Evolutionary conservation across 257 asterid genomes (phyloP).

Genomic region (Avicennia marina): DNA sequence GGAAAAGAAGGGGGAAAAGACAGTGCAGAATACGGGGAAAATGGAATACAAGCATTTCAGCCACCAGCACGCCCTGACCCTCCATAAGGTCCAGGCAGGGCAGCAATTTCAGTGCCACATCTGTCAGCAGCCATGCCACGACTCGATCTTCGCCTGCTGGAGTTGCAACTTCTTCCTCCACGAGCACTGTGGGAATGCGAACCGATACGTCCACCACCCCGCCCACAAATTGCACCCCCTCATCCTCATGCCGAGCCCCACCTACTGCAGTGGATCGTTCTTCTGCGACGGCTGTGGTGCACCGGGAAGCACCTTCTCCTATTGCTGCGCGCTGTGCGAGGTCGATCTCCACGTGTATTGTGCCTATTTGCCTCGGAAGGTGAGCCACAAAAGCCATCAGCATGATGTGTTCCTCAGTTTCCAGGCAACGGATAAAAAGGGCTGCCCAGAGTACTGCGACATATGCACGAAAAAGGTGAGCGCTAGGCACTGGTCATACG

Average conservation of each 20-base stretch:
- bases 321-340: slow-evolving; percentile 53
- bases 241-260: slow-evolving; percentile 44
- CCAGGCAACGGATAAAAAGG: background rate
- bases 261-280: slow-evolving; percentile 62
- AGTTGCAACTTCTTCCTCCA: slow-evolving; percentile 64
- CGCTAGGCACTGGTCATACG: slow-evolving; percentile 40
- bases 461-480: slow-evolving; percentile 35
- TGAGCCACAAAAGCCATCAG: slow-evolving; percentile 33
- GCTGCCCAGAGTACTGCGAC: slow-evolving; percentile 24
- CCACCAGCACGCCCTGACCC: slow-evolving; percentile 50
- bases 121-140: slow-evolving; percentile 43
- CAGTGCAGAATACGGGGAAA: background rate
- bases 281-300: slow-evolving; percentile 55
- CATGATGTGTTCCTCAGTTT: slow-evolving; percentile 36
- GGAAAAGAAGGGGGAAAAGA: background rate
- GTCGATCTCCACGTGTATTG: slow-evolving; percentile 61
- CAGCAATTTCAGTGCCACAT: slow-evolving; percentile 51
- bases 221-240: slow-evolving; percentile 52
- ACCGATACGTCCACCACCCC: slow-evolving; percentile 57
- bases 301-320: slow-evolving; percentile 47
- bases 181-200: slow-evolving; percentile 65
- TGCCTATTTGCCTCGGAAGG: slow-evolving; percentile 40
- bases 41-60: slow-evolving; percentile 66
- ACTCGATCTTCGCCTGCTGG: slow-evolving; percentile 55
- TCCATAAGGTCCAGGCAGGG: slow-evolving; percentile 35